Evolutionary conservation across 768 basidiomycete species (phyloP).

Genomic region (Psilocybe cubensis): DNA sequence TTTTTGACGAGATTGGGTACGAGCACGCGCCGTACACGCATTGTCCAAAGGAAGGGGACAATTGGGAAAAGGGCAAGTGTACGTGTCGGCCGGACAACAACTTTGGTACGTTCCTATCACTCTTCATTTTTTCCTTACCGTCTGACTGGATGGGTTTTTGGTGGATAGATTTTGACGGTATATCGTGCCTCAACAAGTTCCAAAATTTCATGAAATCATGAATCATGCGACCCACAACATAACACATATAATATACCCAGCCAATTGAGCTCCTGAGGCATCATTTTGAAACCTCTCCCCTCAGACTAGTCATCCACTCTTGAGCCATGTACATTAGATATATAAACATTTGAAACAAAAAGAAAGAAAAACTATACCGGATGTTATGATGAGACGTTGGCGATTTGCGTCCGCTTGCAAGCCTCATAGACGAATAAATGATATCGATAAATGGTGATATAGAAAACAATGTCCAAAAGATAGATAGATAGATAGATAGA

Average conservation of each 20-base stretch:
- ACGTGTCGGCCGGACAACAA: conserved; percentile 62
- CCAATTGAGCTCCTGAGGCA: too few species aligned
- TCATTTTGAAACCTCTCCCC: too few species aligned
- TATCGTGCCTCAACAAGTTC: conserved; percentile 57
- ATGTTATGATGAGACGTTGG: too few species aligned
- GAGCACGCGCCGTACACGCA: conserved; percentile 78
- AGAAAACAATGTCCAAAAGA: neutral
- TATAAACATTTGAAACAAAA: neutral
- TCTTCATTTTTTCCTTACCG: neutral
- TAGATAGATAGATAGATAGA: conserved; percentile 1
- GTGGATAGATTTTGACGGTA: conserved; percentile 58
- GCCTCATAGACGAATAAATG: too few species aligned
- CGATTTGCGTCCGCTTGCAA: too few species aligned
- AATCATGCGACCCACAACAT: neutral
- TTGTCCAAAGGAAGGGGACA: conserved; percentile 52
- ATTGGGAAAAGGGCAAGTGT: conserved; percentile 60
- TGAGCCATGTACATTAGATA: neutral
- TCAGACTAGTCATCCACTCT: too few species aligned
- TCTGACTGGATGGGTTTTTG: too few species aligned
- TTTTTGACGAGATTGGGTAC: conserved; percentile 86
- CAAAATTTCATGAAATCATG: conserved; percentile 31
- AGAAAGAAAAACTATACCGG: neutral
- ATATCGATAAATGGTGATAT: too few species aligned
- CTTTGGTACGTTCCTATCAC: conserved; percentile 51
- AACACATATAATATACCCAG: too few species aligned